These are phyloP conservation scores for Magnolia kwangsiensis DNA, from an alignment of 164 flowering plant genomes.

Conservation along the genomic window DNA sequence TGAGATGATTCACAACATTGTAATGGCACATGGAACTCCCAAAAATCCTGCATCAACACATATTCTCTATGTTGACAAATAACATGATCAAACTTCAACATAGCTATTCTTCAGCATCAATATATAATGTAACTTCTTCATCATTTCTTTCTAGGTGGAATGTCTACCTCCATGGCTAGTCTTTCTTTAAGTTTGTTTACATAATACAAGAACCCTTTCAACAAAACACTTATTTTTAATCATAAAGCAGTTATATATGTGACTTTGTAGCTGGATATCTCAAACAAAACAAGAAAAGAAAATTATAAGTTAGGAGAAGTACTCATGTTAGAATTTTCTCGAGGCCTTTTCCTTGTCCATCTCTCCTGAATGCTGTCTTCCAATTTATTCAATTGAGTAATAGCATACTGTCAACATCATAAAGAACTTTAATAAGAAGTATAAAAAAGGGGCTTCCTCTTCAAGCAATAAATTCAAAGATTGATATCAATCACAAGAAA, in stretches of 20 bases:
- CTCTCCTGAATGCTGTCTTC: conserved; percentile 90
- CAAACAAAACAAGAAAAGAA: not conserved
- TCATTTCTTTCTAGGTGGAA: not conserved
- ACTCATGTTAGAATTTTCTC: conserved; percentile 46
- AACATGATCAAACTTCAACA: no score
- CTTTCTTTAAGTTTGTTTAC: not conserved
- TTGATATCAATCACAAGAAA: not conserved
- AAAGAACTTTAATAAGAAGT: conserved; percentile 15
- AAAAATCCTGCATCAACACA: no score
- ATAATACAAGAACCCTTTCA: not conserved
- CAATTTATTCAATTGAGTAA: conserved; percentile 80
- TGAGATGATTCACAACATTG: no score
- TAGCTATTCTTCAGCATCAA: no score
- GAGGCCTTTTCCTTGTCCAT: conserved; percentile 63
- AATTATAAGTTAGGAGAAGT: conserved; percentile 18
- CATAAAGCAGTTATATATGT: not conserved
- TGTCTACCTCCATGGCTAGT: not conserved
- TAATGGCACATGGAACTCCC: no score
- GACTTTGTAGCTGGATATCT: not conserved
- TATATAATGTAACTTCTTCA: not conserved
- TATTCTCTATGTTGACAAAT: no score
- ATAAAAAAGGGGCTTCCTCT: not conserved
- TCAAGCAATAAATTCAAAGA: not conserved
- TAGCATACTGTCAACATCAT: conserved; percentile 60
- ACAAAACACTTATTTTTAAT: not conserved